These are phyloP conservation scores for Naganishia liquefaciens DNA, from an alignment of 1,284 basidiomycete species.

Conservation along the genomic window DNA sequence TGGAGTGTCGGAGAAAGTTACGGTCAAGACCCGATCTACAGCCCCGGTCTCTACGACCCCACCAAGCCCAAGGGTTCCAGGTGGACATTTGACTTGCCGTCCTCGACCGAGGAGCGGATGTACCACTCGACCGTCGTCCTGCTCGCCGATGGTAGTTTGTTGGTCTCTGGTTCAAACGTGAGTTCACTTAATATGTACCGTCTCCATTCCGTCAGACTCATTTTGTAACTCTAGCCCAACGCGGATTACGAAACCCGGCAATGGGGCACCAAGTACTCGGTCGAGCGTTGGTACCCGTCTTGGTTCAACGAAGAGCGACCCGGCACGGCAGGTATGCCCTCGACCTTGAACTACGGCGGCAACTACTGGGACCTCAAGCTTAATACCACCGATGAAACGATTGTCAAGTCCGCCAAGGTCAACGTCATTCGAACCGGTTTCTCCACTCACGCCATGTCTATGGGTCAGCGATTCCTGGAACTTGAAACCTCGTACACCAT, in stretches of 20 bases:
- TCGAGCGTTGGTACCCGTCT: conserved; percentile 53
- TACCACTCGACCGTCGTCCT: conserved; percentile 90
- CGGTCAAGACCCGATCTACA: conserved; percentile 52
- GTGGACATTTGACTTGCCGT: conserved; percentile 57
- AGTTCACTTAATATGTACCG: background rate
- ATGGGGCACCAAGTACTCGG: conserved; percentile 51
- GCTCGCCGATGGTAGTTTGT: conserved; percentile 79
- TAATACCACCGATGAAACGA: conserved; percentile 58
- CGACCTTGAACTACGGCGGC: conserved; percentile 68
- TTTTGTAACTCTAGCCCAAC: conserved; percentile 62
- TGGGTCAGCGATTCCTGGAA: conserved; percentile 58
- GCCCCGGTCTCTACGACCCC: conserved; percentile 64
- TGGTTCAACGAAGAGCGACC: conserved; percentile 70
- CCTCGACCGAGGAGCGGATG: conserved; percentile 69
- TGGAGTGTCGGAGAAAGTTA: conserved; percentile 51
- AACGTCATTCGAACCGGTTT: conserved; percentile 83
- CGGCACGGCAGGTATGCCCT: conserved; percentile 44
- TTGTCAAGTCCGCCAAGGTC: conserved; percentile 62
- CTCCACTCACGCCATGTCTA: conserved; percentile 87
- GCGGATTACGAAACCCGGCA: conserved; percentile 63
- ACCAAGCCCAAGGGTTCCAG: conserved; percentile 63
- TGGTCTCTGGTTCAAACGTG: conserved; percentile 82
- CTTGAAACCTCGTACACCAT: conserved; percentile 80
- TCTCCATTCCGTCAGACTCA: background rate
- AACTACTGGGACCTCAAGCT: conserved; percentile 71